Evolutionary conservation across 2,329 filamentous ascomycete species (phyloP), one percentile per base, ranked within the genome.

Genomic region (Cryphonectria radicalis): DNA sequence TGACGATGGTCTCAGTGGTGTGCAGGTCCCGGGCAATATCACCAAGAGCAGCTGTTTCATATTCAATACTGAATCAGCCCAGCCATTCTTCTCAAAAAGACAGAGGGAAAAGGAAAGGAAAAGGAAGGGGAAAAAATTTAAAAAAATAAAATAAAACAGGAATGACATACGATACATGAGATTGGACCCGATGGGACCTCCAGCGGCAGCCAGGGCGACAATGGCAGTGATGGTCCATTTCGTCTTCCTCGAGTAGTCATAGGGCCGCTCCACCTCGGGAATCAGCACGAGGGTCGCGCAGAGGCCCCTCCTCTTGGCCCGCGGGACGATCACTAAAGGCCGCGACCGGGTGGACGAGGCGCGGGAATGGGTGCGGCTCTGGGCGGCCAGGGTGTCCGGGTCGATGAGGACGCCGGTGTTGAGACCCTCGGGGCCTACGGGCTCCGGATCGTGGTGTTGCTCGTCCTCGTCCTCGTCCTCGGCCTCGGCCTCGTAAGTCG

Each of bases 221-320:
- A 95, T 88, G 50, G 89, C 84, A 0, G 94, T 97, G 74, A 98
- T 90, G 72, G 89, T 87, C 94, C 94, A 97, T 88, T 97, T 97
- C 19, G 89, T 93, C 66, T 83, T 87, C 46, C 88, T 87, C 14
- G 86, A 83, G 78, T 97, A 97, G 66, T 93, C 88, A 72, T 91
- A 90, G 0, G 94, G 92, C 43, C 91, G 85, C 63, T 93, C 89
- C 19, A 97, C 89, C 81, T 98, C 95, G 1, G 94, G 91, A 22
- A 97, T 84, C 43, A 97, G 72, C 1, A 92, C 84, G 17, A 97
- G 84, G 53, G 87, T 87, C 0, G 89, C 90, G 64, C 97, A 85
- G 1, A 97, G 83, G 0, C 95, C 95, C 76, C 94, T 86, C 65
- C 93, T 87, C 70, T 82, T 75, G 0, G 80, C 77, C 43, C 83